Conservation (phyloP, 2,329 filamentous ascomycete genomes). For the Phialophora verrucosa region DNA sequence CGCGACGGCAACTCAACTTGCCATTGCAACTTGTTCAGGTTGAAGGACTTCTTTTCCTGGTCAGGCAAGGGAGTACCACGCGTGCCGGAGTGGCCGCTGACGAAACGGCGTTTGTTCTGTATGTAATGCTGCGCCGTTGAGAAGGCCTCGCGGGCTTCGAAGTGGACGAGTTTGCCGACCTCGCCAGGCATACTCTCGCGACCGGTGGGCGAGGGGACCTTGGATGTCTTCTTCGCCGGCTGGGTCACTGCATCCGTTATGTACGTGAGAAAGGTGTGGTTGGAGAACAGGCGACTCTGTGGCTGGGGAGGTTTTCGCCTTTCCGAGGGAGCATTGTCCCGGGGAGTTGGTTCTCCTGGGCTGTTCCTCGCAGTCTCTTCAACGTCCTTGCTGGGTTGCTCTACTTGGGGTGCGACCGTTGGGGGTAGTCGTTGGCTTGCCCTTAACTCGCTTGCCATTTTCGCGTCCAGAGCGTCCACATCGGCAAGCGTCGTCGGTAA, state of each 20-base stretch:
- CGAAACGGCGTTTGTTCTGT: slow-evolving; percentile 22
- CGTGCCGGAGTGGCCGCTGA: slow-evolving; percentile 2
- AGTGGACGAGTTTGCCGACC: slow-evolving; percentile 18
- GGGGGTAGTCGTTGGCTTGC: slow-evolving; percentile 1
- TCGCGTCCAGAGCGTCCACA: slow-evolving; percentile 28
- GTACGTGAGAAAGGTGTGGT: slow-evolving; percentile 25
- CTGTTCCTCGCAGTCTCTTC: not conserved
- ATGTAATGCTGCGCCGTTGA: slow-evolving; percentile 27
- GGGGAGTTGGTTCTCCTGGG: slow-evolving; percentile 3
- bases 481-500: slow-evolving; percentile 35
- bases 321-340: not conserved
- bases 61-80: not conserved
- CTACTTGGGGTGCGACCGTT: not conserved
- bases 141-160: slow-evolving; percentile 14
- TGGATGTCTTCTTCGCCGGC: not conserved
- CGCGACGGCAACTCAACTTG: slow-evolving; percentile 32
- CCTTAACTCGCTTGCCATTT: slow-evolving; percentile 16
- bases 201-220: not conserved
- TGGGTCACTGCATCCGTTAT: slow-evolving; percentile 18
- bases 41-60: slow-evolving; percentile 5
- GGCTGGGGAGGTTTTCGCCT: slow-evolving; percentile 8
- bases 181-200: slow-evolving; percentile 2
- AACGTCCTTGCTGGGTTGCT: slow-evolving; percentile 1
- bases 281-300: slow-evolving; percentile 21
- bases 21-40: slow-evolving; percentile 33